Evolutionary conservation across 805 yeast genomes (phyloP).

Genomic region (Ogataea philodendri): DNA sequence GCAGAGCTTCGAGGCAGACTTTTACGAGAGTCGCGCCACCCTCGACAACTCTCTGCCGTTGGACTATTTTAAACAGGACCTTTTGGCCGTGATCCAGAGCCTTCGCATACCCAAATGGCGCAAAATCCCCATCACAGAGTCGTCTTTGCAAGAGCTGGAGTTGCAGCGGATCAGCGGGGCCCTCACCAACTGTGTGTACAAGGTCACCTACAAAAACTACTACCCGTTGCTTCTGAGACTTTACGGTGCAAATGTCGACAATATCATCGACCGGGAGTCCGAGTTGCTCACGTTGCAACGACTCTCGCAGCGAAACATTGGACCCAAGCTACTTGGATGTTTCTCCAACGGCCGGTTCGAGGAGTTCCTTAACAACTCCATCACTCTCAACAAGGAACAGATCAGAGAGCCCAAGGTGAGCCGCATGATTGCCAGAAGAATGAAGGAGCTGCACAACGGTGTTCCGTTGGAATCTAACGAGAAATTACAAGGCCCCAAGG

Average conservation of each 20-base stretch:
- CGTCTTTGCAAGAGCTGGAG: slow-evolving; percentile 43
- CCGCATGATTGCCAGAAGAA: slow-evolving; percentile 87
- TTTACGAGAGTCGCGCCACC: slow-evolving; percentile 44
- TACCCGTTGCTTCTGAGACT: slow-evolving; percentile 74
- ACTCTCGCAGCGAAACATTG: slow-evolving; percentile 74
- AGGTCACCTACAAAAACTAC: slow-evolving; percentile 44
- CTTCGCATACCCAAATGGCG: slow-evolving; percentile 81
- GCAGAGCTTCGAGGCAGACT: slow-evolving; percentile 3
- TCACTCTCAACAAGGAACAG: slow-evolving; percentile 69
- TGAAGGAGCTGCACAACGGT: slow-evolving; percentile 89
- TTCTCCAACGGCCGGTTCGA: slow-evolving; percentile 92
- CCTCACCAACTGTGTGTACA: slow-evolving; percentile 84
- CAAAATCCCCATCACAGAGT: slow-evolving; percentile 38
- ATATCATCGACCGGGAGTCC: slow-evolving; percentile 79
- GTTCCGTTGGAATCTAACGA: slow-evolving; percentile 63
- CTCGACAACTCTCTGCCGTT: slow-evolving; percentile 76
- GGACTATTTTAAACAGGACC: slow-evolving; percentile 83
- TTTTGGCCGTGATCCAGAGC: slow-evolving; percentile 59
- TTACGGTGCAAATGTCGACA: slow-evolving; percentile 84
- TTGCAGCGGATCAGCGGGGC: slow-evolving; percentile 85
- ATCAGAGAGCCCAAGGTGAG: slow-evolving; percentile 74
- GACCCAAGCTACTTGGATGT: slow-evolving; percentile 85
- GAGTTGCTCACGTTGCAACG: slow-evolving; percentile 74
- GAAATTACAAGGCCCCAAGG: slow-evolving; percentile 55
- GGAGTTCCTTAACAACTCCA: slow-evolving; percentile 82